Percentiles rank a stretch among this genome's conserved stretches.
Conservation (phyloP, 106 monocot genomes). For the Dactylorhiza incarnata region DNA sequence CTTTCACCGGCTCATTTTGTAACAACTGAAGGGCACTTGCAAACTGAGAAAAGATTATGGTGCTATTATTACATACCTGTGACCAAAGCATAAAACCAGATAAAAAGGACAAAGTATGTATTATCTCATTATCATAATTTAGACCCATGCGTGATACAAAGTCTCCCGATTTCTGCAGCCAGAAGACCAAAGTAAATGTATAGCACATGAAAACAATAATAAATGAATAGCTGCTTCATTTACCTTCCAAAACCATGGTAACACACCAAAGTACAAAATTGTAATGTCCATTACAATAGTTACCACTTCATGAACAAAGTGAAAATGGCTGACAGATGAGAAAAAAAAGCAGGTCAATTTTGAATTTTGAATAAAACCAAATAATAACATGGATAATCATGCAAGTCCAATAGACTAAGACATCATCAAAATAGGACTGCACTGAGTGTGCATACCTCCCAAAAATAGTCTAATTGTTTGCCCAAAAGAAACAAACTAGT, state of each 20-base stretch:
- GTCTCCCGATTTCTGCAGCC: constrained; percentile 46
- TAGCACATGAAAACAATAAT: neutral
- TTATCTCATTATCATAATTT: constrained; percentile 76
- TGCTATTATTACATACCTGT: constrained; percentile 47
- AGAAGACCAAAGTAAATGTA: constrained; percentile 7
- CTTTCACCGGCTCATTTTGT: neutral
- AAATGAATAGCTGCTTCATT: constrained; percentile 1
- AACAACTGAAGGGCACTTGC: neutral
- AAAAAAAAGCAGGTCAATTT: constrained; percentile 7
- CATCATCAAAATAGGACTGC: neutral
- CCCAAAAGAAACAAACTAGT: neutral
- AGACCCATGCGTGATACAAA: constrained; percentile 44
- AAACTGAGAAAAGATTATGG: neutral
- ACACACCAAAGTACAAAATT: constrained; percentile 66
- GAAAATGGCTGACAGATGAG: constrained; percentile 43
- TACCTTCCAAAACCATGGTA: constrained; percentile 98
- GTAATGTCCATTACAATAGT: constrained; percentile 70
- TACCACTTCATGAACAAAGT: constrained; percentile 80
- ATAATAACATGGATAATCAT: neutral
- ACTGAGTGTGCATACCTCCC: neutral
- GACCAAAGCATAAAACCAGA: constrained; percentile 87
- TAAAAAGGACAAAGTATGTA: constrained; percentile 84
- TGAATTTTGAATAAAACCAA: neutral
- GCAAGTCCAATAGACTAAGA: neutral
- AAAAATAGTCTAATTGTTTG: neutral